Percentiles rank a stretch among this genome's conserved stretches.
Conservation (phyloP, 2,329 filamentous ascomycete species). For the Chaetomium sp. region DNA sequence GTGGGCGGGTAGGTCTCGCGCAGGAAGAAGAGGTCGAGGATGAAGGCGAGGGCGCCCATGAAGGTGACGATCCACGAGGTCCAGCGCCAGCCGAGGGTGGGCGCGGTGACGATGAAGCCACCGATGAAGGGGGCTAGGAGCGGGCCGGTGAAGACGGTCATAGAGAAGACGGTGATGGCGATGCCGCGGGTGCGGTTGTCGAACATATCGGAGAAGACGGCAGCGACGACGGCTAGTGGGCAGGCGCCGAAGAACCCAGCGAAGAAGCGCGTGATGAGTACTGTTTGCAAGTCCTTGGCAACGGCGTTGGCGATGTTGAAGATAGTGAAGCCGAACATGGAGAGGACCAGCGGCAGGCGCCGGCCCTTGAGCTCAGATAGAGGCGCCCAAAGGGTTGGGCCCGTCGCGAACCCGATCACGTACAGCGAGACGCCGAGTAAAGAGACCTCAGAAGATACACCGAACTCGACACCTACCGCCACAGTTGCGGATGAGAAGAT, state of each 20-base stretch:
- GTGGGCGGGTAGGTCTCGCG: constrained; percentile 65
- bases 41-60: constrained; percentile 56
- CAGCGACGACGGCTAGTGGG: constrained; percentile 61
- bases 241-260: constrained; percentile 65
- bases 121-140: constrained; percentile 63
- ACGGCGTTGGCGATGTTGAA: constrained; percentile 60
- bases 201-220: constrained; percentile 67
- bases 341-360: constrained; percentile 51
- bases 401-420: constrained; percentile 60
- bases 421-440: constrained; percentile 62
- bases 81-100: constrained; percentile 65
- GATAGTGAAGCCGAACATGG: constrained; percentile 64
- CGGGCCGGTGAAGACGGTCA: constrained; percentile 61
- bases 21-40: constrained; percentile 55
- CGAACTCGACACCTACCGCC: constrained; percentile 50
- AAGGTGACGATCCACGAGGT: constrained; percentile 59
- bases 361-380: constrained; percentile 67
- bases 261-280: constrained; percentile 69
- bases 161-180: constrained; percentile 52
- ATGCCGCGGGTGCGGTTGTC: constrained; percentile 55
- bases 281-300: constrained; percentile 60
- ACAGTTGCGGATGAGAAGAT: constrained; percentile 65
- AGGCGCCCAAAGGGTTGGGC: constrained; percentile 64
- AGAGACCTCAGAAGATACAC: constrained; percentile 56
- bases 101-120: constrained; percentile 54